Percentiles rank a stretch among this genome's conserved stretches.
phyloP scores from a whole-genome alignment of 257 asterid species.

The Craterostigma plantagineum region DNA sequence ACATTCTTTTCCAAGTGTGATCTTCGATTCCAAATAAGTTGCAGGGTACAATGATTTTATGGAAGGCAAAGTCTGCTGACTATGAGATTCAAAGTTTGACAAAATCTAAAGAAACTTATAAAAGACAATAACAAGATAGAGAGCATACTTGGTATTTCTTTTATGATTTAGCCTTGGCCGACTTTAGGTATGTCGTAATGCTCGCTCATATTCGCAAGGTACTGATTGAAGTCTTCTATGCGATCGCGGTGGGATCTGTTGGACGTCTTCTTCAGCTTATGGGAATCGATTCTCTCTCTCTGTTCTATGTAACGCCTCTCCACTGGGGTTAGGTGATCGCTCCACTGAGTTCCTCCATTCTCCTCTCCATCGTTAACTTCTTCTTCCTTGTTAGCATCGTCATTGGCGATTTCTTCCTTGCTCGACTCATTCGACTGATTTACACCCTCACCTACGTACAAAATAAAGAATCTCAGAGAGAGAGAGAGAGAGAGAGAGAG shows the following conservation, averaged over 20 bases:
- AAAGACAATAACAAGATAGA: too few species aligned
- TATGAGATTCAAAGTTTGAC: too few species aligned
- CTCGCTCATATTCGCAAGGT: slow-evolving; percentile 96
- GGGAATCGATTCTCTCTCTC: slow-evolving; percentile 43
- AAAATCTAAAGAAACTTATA: too few species aligned
- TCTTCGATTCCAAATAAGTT: too few species aligned
- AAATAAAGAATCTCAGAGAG: background rate
- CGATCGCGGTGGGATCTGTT: slow-evolving; percentile 87
- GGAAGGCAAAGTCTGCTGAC: too few species aligned
- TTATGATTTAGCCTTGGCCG: slow-evolving; percentile 57
- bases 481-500: background rate
- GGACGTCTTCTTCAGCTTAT: slow-evolving; percentile 74
- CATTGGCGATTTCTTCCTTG: slow-evolving; percentile 23
- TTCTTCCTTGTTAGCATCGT: slow-evolving; percentile 18
- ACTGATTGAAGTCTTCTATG: slow-evolving; percentile 91
- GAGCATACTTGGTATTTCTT: too few species aligned
- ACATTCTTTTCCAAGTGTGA: too few species aligned
- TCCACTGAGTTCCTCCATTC: slow-evolving; percentile 31
- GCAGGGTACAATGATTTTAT: too few species aligned
- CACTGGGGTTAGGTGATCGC: slow-evolving; percentile 64
- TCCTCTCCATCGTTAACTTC: slow-evolving; percentile 18
- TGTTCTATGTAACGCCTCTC: slow-evolving; percentile 93
- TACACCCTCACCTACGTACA: slow-evolving; percentile 22
- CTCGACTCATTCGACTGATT: slow-evolving; percentile 17
- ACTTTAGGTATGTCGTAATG: slow-evolving; percentile 96